Percentiles rank a stretch among this genome's conserved stretches.
Conservation (phyloP, 2,329 filamentous ascomycete genomes). For the Podosphaera aphanis region DNA sequence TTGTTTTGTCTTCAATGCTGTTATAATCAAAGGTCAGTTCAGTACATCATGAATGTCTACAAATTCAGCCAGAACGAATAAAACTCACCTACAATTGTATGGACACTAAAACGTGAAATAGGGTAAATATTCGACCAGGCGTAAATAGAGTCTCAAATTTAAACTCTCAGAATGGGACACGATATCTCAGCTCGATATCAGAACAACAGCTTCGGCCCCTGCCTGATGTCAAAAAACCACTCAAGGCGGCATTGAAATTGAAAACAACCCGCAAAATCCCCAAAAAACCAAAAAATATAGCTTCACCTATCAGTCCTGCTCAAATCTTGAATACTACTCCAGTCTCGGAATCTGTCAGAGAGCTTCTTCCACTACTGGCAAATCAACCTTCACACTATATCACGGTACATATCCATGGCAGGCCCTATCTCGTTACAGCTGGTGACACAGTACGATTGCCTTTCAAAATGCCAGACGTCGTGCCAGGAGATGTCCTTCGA, state of each 20-base stretch:
- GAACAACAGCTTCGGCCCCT: not conserved
- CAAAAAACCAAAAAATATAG: too few species aligned
- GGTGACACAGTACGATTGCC: constrained; percentile 58
- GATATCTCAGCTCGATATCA: not conserved
- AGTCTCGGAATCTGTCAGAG: constrained; percentile 31
- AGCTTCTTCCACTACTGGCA: constrained; percentile 46
- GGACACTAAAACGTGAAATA: too few species aligned
- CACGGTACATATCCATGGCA: constrained; percentile 55
- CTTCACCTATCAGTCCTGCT: not conserved
- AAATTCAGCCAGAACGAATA: too few species aligned
- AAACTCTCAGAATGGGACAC: not conserved
- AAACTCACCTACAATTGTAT: too few species aligned
- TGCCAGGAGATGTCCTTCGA: constrained; percentile 64
- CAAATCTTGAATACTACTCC: not conserved
- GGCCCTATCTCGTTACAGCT: constrained; percentile 54
- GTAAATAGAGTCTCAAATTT: not conserved
- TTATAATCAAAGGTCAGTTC: too few species aligned
- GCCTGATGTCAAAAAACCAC: not conserved
- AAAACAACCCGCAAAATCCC: not conserved
- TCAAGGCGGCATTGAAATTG: not conserved
- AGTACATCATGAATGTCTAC: too few species aligned
- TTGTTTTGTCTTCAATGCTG: too few species aligned
- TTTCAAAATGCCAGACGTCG: constrained; percentile 53
- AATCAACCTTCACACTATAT: constrained; percentile 58
- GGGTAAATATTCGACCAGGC: not conserved